Evolutionary conservation across 129 eudicot species (phyloP), one percentile per base, ranked within the genome.

Genomic region (Artemisia argyi): DNA sequence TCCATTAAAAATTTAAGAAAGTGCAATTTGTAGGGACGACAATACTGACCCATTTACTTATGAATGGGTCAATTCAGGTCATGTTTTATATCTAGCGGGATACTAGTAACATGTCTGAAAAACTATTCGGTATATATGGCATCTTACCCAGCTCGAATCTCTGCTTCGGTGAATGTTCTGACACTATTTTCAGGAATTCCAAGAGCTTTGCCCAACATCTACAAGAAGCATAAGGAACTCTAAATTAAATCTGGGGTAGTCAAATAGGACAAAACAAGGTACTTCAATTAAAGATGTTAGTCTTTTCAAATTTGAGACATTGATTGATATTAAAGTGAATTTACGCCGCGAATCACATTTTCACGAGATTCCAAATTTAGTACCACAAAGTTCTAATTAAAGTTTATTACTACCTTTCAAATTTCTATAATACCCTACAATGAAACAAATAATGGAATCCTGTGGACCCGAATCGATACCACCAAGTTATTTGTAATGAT

Each of bases 121-220:
- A 57, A 11, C 55, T 19, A 60, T 70, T 63, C 39, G 15, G n/a
- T 15, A 75, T 16, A 50, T 20, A 30, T 42, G 65, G 50, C 69
- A 78, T 54, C 83, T 53, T 85, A 94, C 98, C 97, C 84, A 5
- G 98, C 97, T 71, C 98, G 98, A 80, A 94, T 94, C 79, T 94
- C 98, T 52, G 98, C 92, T 77, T 94, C 98, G 0, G 98, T 73
- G 69, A 69, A 94, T 14, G 97, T 94, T 67, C 92, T 84, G 57
- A 90, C 91, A 73, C 91, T 90, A 70, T 90, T 84, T 65, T 94
- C 96, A 24, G 98, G 92, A 59, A 94, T 78, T 58, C 96, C 92
- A 49, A 94, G 84, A 71, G 97, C 97, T 81, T 87, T 88, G 69
- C 98, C 98, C 65, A 94, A 69, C 65, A 84, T 76, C 98, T 90